Base-by-base conservation (phyloP, 345 rosid species). In the Gossypium herbaceum region DNA sequence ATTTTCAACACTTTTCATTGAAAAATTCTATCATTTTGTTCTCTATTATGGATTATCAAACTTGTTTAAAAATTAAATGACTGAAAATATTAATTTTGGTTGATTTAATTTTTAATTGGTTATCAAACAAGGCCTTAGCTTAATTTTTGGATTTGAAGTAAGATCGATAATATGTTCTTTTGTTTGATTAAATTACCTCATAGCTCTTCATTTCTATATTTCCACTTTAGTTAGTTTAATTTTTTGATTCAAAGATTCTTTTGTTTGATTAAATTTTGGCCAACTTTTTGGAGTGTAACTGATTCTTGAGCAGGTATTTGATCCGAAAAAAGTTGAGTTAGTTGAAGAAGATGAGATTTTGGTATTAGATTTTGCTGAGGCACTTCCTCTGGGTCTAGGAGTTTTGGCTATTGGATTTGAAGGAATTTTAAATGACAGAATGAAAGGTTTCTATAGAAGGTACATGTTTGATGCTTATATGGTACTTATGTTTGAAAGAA, bases 361-460 rank as follows among this genome's bases (percentile, higher is more conserved):
- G 80, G 89, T 95, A 62, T 70, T 95, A 79, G 96, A 93, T 75
- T 95, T 95, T 77, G 59, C 76, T 34, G 89, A 85, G 76, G 68
- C 24, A n/a, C 90, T 95, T 73, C 93, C 94, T 0, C 69, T 76
- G 48, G 97, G 93, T n/a, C n/a, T 77, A 2, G 99, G 99, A 51
- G 85, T 86, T 79, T 78, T 95, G 77, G 73, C 81, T 39, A 81
- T 93, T 12, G 84, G 68, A 0, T 95, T 89, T 76, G 86, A 81
- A 34, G 98, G 99, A 27, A 77, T 83, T 29, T 84, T 95, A 34
- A 95, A 85, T 78, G 97, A 95, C 45, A 91, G 78, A 86, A 89
- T 91, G 96, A 95, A 91, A 77, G 99, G 99, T 1, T 93, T 95
- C 74, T 95, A 93, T 75, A 86, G 86, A 84, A 61, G 65, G 65